A percentile compares a stretch with the other conserved stretches of the same genome.
Conservation (phyloP, 495 filamentous ascomycete genomes). For the Lasiosphaeria hispida region DNA sequence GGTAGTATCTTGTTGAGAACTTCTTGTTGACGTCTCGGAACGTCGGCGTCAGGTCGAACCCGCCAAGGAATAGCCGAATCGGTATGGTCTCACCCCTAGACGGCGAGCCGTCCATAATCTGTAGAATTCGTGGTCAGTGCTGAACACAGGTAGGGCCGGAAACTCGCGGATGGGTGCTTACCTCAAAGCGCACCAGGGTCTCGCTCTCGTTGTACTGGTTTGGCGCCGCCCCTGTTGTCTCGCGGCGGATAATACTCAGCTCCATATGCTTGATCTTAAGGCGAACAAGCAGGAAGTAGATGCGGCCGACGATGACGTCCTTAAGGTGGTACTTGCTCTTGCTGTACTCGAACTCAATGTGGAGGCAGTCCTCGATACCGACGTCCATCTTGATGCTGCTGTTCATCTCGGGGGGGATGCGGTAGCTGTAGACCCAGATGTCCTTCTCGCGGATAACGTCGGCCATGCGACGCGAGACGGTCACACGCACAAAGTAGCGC, state of each 20-base stretch:
- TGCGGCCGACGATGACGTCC: constrained; percentile 97
- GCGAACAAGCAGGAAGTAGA: constrained; percentile 97
- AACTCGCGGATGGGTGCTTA: constrained; percentile 36
- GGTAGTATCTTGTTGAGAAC: constrained; percentile 96
- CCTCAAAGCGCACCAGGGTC: constrained; percentile 96
- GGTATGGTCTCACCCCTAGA: constrained; percentile 98
- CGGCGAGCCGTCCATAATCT: constrained; percentile 99
- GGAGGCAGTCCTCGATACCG: constrained; percentile 97
- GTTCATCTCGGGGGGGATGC: constrained; percentile 97
- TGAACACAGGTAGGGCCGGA: neutral
- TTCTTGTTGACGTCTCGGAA: constrained; percentile 99
- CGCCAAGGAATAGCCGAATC: constrained; percentile 94
- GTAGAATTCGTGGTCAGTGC: neutral
- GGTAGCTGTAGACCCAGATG: constrained; percentile 99
- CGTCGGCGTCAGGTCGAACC: constrained; percentile 95
- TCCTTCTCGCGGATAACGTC: constrained; percentile 99
- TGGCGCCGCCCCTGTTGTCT: constrained; percentile 96
- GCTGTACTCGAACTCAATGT: constrained; percentile 99
- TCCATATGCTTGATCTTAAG: constrained; percentile 99
- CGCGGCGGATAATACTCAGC: constrained; percentile 92
- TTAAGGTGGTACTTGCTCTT: constrained; percentile 99
- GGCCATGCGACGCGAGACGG: constrained; percentile 92
- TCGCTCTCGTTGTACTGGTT: constrained; percentile 99
- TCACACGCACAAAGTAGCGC: constrained; percentile 96
- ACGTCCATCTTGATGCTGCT: constrained; percentile 99